These are phyloP conservation scores for Nemania sp. DNA, from an alignment of 2,329 filamentous ascomycete genomes.

Conservation along the genomic window DNA sequence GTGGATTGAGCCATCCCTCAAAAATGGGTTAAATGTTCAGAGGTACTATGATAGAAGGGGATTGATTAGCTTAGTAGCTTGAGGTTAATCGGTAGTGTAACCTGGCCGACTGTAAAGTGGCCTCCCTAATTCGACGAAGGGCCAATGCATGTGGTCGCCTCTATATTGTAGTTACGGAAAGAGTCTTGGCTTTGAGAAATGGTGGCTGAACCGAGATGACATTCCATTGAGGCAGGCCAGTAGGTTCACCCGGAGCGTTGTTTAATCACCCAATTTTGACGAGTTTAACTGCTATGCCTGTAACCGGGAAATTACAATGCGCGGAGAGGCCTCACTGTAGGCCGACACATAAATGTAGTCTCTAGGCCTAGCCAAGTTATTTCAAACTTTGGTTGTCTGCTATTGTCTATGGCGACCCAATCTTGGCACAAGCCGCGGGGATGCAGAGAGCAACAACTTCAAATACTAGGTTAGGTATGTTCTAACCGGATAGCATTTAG, in stretches of 20 bases:
- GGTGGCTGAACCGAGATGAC: slow-evolving; percentile 10
- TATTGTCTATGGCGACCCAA: background rate
- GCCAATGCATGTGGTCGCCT: slow-evolving; percentile 24
- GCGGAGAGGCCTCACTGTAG: too few relatives aligned
- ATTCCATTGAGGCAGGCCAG: slow-evolving; percentile 12
- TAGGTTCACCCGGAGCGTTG: slow-evolving; percentile 10
- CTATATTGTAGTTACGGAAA: background rate
- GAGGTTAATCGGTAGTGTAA: slow-evolving; percentile 3
- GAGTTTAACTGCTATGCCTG: background rate
- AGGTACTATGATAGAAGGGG: background rate
- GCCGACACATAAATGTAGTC: background rate
- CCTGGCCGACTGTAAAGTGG: background rate
- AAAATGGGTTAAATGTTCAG: background rate
- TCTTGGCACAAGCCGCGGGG: background rate
- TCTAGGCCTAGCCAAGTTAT: background rate
- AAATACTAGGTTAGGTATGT: background rate
- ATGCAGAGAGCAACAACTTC: background rate
- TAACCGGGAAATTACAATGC: background rate
- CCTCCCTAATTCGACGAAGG: slow-evolving; percentile 22
- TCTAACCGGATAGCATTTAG: background rate
- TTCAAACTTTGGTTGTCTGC: background rate
- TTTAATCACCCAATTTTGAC: slow-evolving; percentile 19
- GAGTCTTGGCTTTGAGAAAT: slow-evolving; percentile 13
- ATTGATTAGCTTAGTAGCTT: background rate
- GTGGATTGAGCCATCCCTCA: background rate